Evolutionary conservation across 805 yeast genomes (phyloP), one percentile per base, ranked within the genome.

Genomic region (Yamadazyma olivae): DNA sequence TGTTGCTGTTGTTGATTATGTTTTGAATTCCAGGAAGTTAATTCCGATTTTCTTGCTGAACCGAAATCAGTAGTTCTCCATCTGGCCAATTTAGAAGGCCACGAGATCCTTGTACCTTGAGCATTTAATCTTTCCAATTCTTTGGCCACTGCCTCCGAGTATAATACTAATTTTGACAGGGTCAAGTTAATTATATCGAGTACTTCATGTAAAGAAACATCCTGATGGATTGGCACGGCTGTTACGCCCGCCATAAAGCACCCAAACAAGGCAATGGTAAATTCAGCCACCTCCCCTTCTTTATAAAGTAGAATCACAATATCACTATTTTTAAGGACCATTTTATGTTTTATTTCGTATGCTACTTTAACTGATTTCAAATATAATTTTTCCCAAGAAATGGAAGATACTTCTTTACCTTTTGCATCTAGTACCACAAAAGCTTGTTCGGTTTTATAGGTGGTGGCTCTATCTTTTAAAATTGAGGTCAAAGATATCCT

Each of bases 61-160:
- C 97, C 97, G 64, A 91, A 74, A 50, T 90, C 97, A 16, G 85
- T 81, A 1, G 97, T 90, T 53, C 79, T 81, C 84, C 95, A 83
- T 52, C 83, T 74, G 10, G 74, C 71, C 38, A 86, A 73, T 24
- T 86, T 83, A 30, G 79, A 61, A 0, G 95, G 95, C 91, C 93
- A 83, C 15, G 54, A 54, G n/a, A 76, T 53, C 35, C 70, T 68
- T 28, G 39, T 45, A 6, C 53, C 51, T 22, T 44, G 37, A 5
- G 52, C 36, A 34, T 74, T 71, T 18, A 78, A 57, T 45, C 79
- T 77, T 43, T 89, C 96, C 36, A 91, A 69, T 36, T 78, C 81
- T 49, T 83, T 86, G 45, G 76, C 71, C 16, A 87, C 87, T 1
- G 81, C 61, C 22, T 90, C 97, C 0, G 96, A 86, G 45, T 87